Percentiles rank a stretch among this genome's conserved stretches.
phyloP scores from a whole-genome alignment of 495 filamentous ascomycete species.

The Collariella sp. region DNA sequence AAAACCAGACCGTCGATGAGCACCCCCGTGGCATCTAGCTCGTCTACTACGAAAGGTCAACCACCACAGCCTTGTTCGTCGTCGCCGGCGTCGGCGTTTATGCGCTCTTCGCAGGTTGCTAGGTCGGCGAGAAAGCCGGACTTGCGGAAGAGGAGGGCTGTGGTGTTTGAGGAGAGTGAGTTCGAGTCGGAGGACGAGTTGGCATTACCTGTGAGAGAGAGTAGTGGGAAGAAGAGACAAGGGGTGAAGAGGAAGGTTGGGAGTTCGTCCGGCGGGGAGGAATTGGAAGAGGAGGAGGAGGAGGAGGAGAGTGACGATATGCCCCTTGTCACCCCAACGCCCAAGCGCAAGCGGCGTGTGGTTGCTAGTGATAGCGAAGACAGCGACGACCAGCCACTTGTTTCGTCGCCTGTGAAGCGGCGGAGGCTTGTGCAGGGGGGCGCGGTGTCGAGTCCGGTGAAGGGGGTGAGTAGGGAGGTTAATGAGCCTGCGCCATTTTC shows the following conservation, averaged over 20 bases:
- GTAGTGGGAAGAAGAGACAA: neutral
- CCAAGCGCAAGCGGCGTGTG: slow-evolving; percentile 1
- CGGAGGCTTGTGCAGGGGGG: slow-evolving; percentile 4
- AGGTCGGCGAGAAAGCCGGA: neutral
- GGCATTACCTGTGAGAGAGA: too few relatives aligned
- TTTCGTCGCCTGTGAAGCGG: slow-evolving; percentile 11
- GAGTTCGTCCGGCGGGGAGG: neutral
- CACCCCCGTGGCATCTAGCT: neutral
- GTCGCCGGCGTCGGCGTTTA: slow-evolving; percentile 5
- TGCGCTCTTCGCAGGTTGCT: slow-evolving; percentile 7
- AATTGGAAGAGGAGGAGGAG: neutral
- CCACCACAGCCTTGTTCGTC: too few relatives aligned
- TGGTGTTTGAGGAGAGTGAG: neutral
- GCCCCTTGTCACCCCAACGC: slow-evolving; percentile 11
- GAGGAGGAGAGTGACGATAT: slow-evolving; percentile 11
- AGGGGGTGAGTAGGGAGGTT: neutral
- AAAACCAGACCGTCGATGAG: neutral
- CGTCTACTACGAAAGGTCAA: too few relatives aligned
- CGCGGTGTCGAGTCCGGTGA: neutral
- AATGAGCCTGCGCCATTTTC: slow-evolving; percentile 1
- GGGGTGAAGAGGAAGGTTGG: neutral
- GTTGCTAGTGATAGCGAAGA: slow-evolving; percentile 7
- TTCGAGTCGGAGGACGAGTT: too few relatives aligned
- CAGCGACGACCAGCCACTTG: neutral
- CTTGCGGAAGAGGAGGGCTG: neutral